Base-by-base conservation (phyloP, 306 rosid genomes). In the Cyamopsis tetragonoloba region DNA sequence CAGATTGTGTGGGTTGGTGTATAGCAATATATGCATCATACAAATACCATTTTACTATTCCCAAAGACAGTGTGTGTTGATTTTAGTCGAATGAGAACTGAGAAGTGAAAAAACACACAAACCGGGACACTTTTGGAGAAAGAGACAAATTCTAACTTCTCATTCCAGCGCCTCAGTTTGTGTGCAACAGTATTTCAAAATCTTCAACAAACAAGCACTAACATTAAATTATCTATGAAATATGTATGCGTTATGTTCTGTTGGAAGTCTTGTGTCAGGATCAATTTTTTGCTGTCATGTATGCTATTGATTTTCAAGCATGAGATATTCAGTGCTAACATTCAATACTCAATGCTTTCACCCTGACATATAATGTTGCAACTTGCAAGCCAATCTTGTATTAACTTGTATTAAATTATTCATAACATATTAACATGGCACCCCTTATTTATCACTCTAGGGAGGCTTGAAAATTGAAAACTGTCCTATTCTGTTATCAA, bases 301-400 rank as follows among this genome's bases (percentile, higher is more conserved):
- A 6, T 1, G 5, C 24, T 5, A 12, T 31, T 32, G 47, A 7
- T 48, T 56, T 13, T 66, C 34, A 24, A 24, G 22, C 39, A 9
- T 14, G 19, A 70, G 26, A n/a, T n/a, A n/a, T n/a, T n/a, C 10
- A 15, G 39, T n/a, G n/a, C n/a, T 59, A 26, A 39, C 50, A 17
- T 24, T 35, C 13, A 71, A 37, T 53, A 35, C 31, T 51, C 2
- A 6, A 39, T 56, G 53, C 27, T 71, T 46, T 27, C 69, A 1
- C 32, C 58, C 7, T 23, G 26, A 23, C 62, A 46, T 70, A 68
- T 34, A 37, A 56, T 63, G 66, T 35, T 62, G 51, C 69, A 57
- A 65, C 59, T 35, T 62, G 51, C 69, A 57, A 65, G 60, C 68
- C 26, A 28, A 14, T 32, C 7, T 30, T 71, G 43, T 20, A 10